Evolutionary conservation across 352 stramenopile species (phyloP).

Genomic region (Globisporangium sylvaticum): DNA sequence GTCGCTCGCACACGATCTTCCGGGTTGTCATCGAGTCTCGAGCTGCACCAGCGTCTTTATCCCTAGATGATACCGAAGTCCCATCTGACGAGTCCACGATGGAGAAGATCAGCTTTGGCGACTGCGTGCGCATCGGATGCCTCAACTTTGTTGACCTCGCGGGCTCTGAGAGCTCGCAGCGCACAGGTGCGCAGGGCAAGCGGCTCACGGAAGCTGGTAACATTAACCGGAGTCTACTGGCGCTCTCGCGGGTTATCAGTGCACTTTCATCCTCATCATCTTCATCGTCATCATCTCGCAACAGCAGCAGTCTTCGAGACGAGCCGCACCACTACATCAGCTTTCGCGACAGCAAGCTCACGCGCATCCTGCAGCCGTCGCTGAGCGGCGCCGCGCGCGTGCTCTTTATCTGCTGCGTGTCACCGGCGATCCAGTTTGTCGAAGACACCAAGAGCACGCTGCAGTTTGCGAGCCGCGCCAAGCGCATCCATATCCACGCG

Average conservation of each 20-base stretch:
- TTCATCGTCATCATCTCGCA: background rate
- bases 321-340: slow-evolving; percentile 9
- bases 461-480: slow-evolving; percentile 11
- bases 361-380: slow-evolving; percentile 21
- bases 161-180: slow-evolving; percentile 21
- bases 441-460: slow-evolving; percentile 16
- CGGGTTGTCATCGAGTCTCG: slow-evolving; percentile 33
- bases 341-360: slow-evolving; percentile 26
- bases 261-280: background rate
- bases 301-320: background rate
- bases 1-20: slow-evolving; percentile 56
- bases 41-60: too few relatives aligned
- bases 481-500: slow-evolving; percentile 21
- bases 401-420: slow-evolving; percentile 21
- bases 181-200: slow-evolving; percentile 11
- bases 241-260: slow-evolving; percentile 3
- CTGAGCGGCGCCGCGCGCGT: slow-evolving; percentile 12
- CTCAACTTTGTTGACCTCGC: slow-evolving; percentile 27
- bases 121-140: slow-evolving; percentile 27
- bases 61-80: background rate
- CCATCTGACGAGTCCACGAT: background rate
- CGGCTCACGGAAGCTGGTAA: slow-evolving; percentile 10
- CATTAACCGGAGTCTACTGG: slow-evolving; percentile 5
- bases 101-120: background rate
- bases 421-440: slow-evolving; percentile 2